Conservation (phyloP, 345 rosid genomes). For the Moricandia moricandioides region DNA sequence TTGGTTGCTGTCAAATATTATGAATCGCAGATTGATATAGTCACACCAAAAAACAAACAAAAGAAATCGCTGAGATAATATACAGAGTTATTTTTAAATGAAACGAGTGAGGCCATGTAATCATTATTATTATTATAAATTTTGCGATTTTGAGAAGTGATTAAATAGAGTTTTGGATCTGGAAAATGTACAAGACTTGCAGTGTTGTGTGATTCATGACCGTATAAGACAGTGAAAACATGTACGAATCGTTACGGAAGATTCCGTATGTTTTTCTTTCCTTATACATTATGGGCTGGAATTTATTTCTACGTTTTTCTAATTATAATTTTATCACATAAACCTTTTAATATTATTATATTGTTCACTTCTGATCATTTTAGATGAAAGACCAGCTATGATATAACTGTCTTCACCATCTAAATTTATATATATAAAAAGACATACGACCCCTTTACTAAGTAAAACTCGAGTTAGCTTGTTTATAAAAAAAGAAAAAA, state of each 20-base stretch:
- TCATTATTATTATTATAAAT: neutral
- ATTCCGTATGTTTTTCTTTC: slow-evolving; percentile 20
- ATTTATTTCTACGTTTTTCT: neutral
- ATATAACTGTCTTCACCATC: neutral
- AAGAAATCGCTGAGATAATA: neutral
- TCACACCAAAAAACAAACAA: neutral
- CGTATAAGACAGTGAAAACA: slow-evolving; percentile 22
- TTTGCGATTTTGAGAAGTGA: neutral
- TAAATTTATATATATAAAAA: neutral
- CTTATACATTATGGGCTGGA: slow-evolving; percentile 4
- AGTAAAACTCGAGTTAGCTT: neutral
- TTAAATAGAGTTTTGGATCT: neutral
- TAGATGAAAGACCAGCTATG: neutral
- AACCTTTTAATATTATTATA: neutral
- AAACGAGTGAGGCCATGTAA: neutral
- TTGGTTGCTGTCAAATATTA: slow-evolving; percentile 14
- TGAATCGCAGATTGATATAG: neutral
- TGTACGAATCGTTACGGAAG: slow-evolving; percentile 38
- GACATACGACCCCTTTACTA: neutral
- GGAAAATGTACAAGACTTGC: slow-evolving; percentile 3
- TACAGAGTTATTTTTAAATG: neutral
- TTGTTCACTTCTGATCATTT: neutral
- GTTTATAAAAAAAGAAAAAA: neutral
- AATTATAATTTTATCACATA: neutral
- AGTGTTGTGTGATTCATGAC: slow-evolving; percentile 24